These are phyloP conservation scores for Haberlea rhodopensis DNA, from an alignment of 257 asterid genomes.

Conservation along the genomic window DNA sequence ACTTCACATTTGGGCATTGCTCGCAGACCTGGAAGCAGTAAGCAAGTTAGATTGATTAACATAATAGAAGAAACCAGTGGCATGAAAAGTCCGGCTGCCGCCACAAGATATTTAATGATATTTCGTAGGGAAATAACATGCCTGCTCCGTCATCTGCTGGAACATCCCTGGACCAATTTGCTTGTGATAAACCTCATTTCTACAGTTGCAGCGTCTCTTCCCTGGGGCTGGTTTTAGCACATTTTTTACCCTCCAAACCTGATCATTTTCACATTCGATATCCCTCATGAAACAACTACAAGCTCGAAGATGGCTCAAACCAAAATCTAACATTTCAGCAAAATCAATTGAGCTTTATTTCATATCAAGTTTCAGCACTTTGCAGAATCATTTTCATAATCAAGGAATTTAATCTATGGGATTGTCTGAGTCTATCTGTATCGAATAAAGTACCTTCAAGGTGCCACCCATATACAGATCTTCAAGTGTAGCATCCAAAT, in stretches of 20 bases:
- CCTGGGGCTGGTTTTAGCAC: slow-evolving; percentile 91
- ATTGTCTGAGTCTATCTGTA: not conserved
- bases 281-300: slow-evolving; percentile 3
- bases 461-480: slow-evolving; percentile 95
- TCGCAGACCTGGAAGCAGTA: slow-evolving; percentile 71
- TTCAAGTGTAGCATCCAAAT: slow-evolving; percentile 89
- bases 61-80: slow-evolving; percentile 8
- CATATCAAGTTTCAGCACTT: not conserved
- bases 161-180: slow-evolving; percentile 99
- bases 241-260: slow-evolving; percentile 98
- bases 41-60: not conserved
- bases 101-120: slow-evolving; percentile 6
- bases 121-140: slow-evolving; percentile 23
- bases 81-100: not conserved
- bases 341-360: not conserved
- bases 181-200: slow-evolving; percentile 95
- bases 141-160: slow-evolving; percentile 99
- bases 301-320: slow-evolving; percentile 11
- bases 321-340: not conserved
- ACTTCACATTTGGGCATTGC: slow-evolving; percentile 91
- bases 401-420: not conserved
- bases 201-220: slow-evolving; percentile 93
- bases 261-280: slow-evolving; percentile 25
- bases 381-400: slow-evolving; percentile 2
- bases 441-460: slow-evolving; percentile 61